Conservation (phyloP, 2,329 filamentous ascomycete species). For the Colletotrichum acutatum region DNA sequence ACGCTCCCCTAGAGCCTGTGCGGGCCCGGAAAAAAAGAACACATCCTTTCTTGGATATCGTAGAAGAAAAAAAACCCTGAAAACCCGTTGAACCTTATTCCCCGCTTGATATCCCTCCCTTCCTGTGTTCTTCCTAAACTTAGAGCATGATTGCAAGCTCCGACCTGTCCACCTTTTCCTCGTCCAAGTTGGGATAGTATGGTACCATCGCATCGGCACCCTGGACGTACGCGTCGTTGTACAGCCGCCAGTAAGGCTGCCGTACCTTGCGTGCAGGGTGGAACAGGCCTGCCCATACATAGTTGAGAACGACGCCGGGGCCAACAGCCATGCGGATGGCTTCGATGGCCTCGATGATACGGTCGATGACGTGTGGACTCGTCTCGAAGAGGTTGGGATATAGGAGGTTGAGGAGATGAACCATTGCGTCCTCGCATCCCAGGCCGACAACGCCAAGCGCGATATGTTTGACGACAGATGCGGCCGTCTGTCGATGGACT, state of each 20-base stretch:
- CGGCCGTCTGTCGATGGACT: slow-evolving; percentile 96
- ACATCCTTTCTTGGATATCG: slow-evolving; percentile 16
- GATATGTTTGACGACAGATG: slow-evolving; percentile 97
- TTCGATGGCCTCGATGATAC: slow-evolving; percentile 97
- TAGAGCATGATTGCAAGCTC: slow-evolving; percentile 88
- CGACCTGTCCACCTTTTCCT: slow-evolving; percentile 80
- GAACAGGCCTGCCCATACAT: slow-evolving; percentile 97
- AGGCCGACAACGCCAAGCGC: slow-evolving; percentile 97
- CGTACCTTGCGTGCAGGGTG: slow-evolving; percentile 96
- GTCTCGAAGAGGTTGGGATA: slow-evolving; percentile 99
- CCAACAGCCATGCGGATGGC: slow-evolving; percentile 94
- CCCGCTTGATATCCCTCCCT: not conserved
- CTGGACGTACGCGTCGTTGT: slow-evolving; percentile 97
- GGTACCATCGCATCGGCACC: slow-evolving; percentile 94
- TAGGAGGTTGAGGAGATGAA: slow-evolving; percentile 94
- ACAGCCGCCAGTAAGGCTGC: slow-evolving; percentile 94
- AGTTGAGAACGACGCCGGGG: slow-evolving; percentile 94
- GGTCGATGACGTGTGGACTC: slow-evolving; percentile 96
- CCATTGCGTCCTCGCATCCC: slow-evolving; percentile 98
- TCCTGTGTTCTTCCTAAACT: slow-evolving; percentile 37
- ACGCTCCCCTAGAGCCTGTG: not conserved
- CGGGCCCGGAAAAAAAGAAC: not conserved
- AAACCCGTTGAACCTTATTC: slow-evolving; percentile 7
- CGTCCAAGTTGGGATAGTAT: slow-evolving; percentile 89
- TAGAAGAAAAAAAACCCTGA: not conserved